phyloP scores from a whole-genome alignment of 2,329 filamentous ascomycete genomes.

The Venturia carpophila region DNA sequence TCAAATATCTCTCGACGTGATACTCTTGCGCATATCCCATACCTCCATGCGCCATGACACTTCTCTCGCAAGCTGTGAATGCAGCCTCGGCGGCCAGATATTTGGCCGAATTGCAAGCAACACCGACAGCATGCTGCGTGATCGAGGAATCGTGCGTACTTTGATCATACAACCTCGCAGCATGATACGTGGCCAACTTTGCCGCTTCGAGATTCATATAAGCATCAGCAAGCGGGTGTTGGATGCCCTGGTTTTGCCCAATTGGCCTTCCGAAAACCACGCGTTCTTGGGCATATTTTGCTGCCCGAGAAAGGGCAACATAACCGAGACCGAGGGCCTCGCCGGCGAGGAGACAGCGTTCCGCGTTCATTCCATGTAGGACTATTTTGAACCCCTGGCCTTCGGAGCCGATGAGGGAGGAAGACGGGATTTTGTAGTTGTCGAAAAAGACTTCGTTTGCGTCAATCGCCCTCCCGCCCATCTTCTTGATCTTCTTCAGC shows the following conservation, averaged over 20 bases:
- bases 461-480: slow-evolving; percentile 75
- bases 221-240: slow-evolving; percentile 50
- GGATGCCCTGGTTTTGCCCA: slow-evolving; percentile 52
- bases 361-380: slow-evolving; percentile 44
- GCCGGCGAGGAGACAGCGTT: slow-evolving; percentile 51
- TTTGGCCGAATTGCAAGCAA: slow-evolving; percentile 51
- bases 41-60: slow-evolving; percentile 43
- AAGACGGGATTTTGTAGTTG: slow-evolving; percentile 58
- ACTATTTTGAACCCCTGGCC: slow-evolving; percentile 69
- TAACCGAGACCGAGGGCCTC: slow-evolving; percentile 77
- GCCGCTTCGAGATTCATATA: slow-evolving; percentile 56
- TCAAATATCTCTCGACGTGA: slow-evolving; percentile 53
- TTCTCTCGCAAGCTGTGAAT: slow-evolving; percentile 52
- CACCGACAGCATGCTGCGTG: slow-evolving; percentile 41
- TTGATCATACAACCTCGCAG: slow-evolving; percentile 50
- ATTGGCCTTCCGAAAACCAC: slow-evolving; percentile 51
- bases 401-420: slow-evolving; percentile 62
- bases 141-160: slow-evolving; percentile 34
- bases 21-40: slow-evolving; percentile 59
- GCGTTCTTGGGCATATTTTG: slow-evolving; percentile 42
- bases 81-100: slow-evolving; percentile 54
- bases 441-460: slow-evolving; percentile 88
- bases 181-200: slow-evolving; percentile 54
- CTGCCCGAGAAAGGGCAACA: slow-evolving; percentile 44
- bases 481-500: slow-evolving; percentile 69